A percentile compares a stretch with the other conserved stretches of the same genome.
Conservation (phyloP, 78 protist species). For the Capsaspora owczarzaki region DNA sequence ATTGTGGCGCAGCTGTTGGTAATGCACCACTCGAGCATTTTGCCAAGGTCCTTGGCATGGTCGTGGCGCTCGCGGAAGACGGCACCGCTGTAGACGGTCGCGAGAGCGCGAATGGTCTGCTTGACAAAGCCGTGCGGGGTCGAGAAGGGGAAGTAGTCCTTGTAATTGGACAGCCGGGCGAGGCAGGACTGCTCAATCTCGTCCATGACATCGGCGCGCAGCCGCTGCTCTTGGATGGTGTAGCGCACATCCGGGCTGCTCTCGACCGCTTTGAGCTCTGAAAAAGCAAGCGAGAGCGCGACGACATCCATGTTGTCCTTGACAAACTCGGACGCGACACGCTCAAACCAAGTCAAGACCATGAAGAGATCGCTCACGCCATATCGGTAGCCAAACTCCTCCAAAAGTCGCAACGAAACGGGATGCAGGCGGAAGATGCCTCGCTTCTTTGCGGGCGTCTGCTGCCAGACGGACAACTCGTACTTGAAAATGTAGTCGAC, state of each 20-base stretch:
- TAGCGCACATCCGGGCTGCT: background rate
- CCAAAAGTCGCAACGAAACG: background rate
- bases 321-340: background rate
- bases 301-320: background rate
- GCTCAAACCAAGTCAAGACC: background rate
- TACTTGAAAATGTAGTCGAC: background rate
- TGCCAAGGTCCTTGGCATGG: background rate
- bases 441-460: background rate
- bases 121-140: background rate
- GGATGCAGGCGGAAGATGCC: background rate
- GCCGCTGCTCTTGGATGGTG: background rate
- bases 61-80: background rate
- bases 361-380: background rate
- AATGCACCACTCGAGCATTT: background rate
- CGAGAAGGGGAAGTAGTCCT: background rate
- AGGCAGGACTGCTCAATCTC: background rate
- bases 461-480: background rate
- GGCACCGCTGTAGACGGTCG: background rate
- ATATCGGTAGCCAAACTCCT: background rate
- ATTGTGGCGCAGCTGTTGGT: background rate
- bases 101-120: background rate
- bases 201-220: background rate
- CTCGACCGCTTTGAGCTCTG: background rate
- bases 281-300: background rate
- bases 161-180: background rate